Conservation (phyloP, 2,329 filamentous ascomycete species). For the Aspergillus tanneri region DNA sequence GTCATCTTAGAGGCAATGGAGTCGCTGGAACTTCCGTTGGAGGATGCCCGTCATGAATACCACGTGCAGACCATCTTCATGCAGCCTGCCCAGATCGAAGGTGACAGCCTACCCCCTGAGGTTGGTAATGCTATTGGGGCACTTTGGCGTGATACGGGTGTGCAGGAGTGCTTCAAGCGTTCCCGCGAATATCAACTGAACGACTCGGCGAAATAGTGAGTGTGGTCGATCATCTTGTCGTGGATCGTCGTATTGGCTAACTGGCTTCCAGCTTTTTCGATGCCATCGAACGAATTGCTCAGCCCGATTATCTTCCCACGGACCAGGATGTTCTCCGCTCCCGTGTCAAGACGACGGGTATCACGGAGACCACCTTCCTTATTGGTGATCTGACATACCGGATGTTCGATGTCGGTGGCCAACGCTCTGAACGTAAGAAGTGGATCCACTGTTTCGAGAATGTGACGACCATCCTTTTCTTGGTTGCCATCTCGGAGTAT, state of each 20-base stretch:
- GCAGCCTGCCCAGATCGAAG: slow-evolving; percentile 95
- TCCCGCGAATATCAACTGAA: slow-evolving; percentile 96
- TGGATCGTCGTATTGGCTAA: not conserved
- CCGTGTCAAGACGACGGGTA: slow-evolving; percentile 96
- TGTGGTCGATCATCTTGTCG: slow-evolving; percentile 26
- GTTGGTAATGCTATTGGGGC: slow-evolving; percentile 90
- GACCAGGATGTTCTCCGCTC: slow-evolving; percentile 94
- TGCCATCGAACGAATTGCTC: slow-evolving; percentile 85
- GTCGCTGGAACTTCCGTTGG: slow-evolving; percentile 73
- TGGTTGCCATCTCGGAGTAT: slow-evolving; percentile 96
- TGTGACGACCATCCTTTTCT: slow-evolving; percentile 92
- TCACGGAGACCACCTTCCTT: slow-evolving; percentile 94
- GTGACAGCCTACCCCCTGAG: slow-evolving; percentile 88
- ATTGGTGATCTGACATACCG: slow-evolving; percentile 92
- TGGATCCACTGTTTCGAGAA: slow-evolving; percentile 99
- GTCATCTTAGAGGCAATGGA: slow-evolving; percentile 69
- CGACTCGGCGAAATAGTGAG: slow-evolving; percentile 93
- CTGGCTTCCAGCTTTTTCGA: slow-evolving; percentile 78
- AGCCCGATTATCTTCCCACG: slow-evolving; percentile 89
- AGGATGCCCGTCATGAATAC: slow-evolving; percentile 91
- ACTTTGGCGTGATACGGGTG: slow-evolving; percentile 88
- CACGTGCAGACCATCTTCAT: slow-evolving; percentile 99
- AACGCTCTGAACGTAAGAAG: slow-evolving; percentile 96
- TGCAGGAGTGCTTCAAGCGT: slow-evolving; percentile 92
- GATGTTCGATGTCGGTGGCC: slow-evolving; percentile 97